Evolutionary conservation across 176 grass and related monocot species (phyloP).

Genomic region (Rhynchospora pubera): DNA sequence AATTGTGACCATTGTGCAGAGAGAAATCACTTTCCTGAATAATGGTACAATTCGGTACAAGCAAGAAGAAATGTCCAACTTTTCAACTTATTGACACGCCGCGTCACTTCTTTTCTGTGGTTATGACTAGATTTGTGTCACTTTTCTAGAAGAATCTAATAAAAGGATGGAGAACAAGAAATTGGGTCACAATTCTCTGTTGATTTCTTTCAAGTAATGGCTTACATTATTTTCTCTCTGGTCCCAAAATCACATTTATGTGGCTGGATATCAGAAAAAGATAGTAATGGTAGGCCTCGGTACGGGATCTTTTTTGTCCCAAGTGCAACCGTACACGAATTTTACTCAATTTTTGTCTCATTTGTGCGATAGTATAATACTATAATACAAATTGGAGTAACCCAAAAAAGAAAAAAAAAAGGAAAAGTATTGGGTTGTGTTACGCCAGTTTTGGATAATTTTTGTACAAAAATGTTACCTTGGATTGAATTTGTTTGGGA

Average conservation of each 20-base stretch:
- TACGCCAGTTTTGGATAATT: neutral
- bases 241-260: neutral
- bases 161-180: neutral
- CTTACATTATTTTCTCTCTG: neutral
- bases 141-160: neutral
- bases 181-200: neutral
- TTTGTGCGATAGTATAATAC: too few relatives aligned
- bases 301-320: neutral
- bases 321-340: neutral
- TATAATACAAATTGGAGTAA: neutral
- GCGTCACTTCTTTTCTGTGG: neutral
- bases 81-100: neutral
- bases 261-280: neutral
- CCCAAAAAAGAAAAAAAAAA: slow-evolving; percentile 9
- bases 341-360: neutral
- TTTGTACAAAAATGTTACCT: too few relatives aligned
- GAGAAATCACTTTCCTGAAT: neutral
- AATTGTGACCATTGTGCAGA: neutral
- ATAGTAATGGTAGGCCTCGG: neutral
- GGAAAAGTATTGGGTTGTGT: neutral
- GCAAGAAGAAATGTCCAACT: neutral
- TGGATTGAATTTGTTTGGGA: neutral
- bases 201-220: neutral
- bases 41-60: neutral
- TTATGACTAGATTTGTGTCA: neutral